Evolutionary conservation across 805 yeast species (phyloP), one percentile per base, ranked within the genome.

Genomic region (Wickerhamiella siamensis): DNA sequence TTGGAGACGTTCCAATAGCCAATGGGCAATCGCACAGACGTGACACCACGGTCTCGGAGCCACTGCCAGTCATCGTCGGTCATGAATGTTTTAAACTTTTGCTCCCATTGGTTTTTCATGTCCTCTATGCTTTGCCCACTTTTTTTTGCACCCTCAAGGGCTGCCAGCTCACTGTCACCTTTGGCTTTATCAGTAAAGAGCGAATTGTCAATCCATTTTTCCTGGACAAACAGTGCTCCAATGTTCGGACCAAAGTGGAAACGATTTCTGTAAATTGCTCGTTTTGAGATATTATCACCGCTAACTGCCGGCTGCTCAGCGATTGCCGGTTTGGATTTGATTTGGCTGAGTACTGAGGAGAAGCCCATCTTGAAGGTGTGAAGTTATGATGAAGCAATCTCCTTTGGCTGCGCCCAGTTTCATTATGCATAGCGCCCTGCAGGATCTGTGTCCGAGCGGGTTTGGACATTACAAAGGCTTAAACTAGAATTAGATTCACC

Each of bases 1-100:
- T 79, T 77, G 40, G 64, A 70, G n/a, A 86, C 73, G 43, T 73
- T 77, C 95, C 95, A 88, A 60, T 82, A 88, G 0, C 97, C 97
- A 48, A 88, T 62, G 5, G 98, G 97, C 1, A 88, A 69, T 52
- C 98, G 70, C 4, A 88, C 69, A 2, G 86, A 72, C 19, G 83
- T 83, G n/a, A 82, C 82, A 5, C 83, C 82, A 41, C 67, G 69
- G 17, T 67, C 62, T 36, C 64, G 58, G 22, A 88, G 60, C 82
- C 84, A 84, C 17, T 70, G 53, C 94, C 95, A 87, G 56, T 88
- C 96, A 5, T 70, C 69, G 42, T 76, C 82, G 27, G 58, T 56
- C 44, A 80, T 66, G 55, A 74, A 87, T 6, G 55, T 53, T 5
- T 56, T 60, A 82, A 91, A 88, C 57, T 82, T 94, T 1, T 60